A percentile compares a stretch with the other conserved stretches of the same genome.
These are phyloP conservation scores for Colletotrichum liaoningense DNA, from an alignment of 2,329 filamentous ascomycete genomes.

Conservation along the genomic window DNA sequence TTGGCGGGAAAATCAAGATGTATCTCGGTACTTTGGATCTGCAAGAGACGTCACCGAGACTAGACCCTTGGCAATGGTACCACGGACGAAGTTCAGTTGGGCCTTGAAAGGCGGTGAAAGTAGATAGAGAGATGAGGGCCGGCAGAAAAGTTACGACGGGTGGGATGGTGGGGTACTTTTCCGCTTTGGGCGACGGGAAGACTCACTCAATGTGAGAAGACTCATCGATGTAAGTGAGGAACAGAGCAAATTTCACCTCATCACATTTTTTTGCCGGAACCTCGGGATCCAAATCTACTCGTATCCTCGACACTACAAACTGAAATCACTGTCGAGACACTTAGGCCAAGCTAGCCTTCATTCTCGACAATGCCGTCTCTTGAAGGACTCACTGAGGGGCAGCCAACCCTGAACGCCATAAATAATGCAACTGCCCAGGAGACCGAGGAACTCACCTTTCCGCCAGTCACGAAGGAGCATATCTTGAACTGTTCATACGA, in stretches of 20 bases:
- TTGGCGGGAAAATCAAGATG: conserved; percentile 18
- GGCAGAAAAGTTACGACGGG: conserved; percentile 31
- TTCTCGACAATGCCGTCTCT: conserved; percentile 46
- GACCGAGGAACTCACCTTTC: conserved; percentile 71
- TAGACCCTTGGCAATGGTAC: conserved; percentile 26
- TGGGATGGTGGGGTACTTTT: conserved; percentile 33
- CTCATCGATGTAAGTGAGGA: conserved; percentile 34
- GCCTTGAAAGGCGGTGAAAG: conserved; percentile 24
- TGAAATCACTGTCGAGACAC: background rate
- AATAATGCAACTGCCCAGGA: conserved; percentile 26
- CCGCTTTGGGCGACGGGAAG: conserved; percentile 27
- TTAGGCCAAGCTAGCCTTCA: background rate
- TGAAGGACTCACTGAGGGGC: conserved; percentile 37
- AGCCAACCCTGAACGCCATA: conserved; percentile 29
- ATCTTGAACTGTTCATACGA: conserved; percentile 96
- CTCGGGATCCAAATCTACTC: background rate
- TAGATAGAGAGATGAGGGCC: background rate
- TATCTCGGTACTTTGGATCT: conserved; percentile 8
- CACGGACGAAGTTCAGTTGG: conserved; percentile 10
- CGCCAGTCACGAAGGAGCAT: conserved; percentile 85
- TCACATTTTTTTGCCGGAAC: background rate
- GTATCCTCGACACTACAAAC: too few relatives aligned
- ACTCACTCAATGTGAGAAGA: conserved; percentile 29
- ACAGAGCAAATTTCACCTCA: background rate
- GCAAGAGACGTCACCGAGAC: conserved; percentile 28